These are phyloP conservation scores for Eucalyptus curtisii DNA, from an alignment of 345 rosid genomes.

Conservation along the genomic window DNA sequence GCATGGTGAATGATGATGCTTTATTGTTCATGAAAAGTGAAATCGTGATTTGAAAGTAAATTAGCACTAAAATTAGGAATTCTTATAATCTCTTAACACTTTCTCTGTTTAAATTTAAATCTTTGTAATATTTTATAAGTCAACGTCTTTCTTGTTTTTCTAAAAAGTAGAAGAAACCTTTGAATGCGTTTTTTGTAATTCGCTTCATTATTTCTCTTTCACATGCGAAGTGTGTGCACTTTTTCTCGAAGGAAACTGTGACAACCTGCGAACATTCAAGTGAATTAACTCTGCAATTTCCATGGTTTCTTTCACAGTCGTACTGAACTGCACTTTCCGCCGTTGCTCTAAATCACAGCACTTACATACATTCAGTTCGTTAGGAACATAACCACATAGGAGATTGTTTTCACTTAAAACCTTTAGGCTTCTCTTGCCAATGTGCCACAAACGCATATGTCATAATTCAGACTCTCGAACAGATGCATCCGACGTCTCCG, in stretches of 20 bases:
- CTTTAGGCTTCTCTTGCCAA: fast-evolving
- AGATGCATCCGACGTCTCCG: fast-evolving
- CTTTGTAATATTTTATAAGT: too few species aligned
- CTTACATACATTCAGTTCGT: fast-evolving
- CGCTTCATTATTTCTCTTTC: neutral
- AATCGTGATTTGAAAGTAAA: neutral
- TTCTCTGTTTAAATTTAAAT: neutral
- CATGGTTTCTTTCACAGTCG: fast-evolving
- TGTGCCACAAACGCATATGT: too few species aligned
- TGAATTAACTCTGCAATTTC: too few species aligned
- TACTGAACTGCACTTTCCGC: fast-evolving
- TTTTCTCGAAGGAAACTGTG: fast-evolving
- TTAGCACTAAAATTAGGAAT: neutral
- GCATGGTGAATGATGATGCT: neutral
- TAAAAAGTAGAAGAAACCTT: too few species aligned
- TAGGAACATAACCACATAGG: too few species aligned
- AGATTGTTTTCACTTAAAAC: too few species aligned
- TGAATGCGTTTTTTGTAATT: too few species aligned
- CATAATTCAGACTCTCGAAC: fast-evolving
- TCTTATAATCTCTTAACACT: neutral
- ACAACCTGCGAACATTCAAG: too few species aligned
- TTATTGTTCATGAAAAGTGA: neutral
- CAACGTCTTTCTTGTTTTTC: neutral
- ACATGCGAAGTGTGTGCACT: too few species aligned
- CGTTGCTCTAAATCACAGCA: too few species aligned